Conservation (phyloP, 1,284 basidiomycete genomes). For the Ganoderma resinaceum region DNA sequence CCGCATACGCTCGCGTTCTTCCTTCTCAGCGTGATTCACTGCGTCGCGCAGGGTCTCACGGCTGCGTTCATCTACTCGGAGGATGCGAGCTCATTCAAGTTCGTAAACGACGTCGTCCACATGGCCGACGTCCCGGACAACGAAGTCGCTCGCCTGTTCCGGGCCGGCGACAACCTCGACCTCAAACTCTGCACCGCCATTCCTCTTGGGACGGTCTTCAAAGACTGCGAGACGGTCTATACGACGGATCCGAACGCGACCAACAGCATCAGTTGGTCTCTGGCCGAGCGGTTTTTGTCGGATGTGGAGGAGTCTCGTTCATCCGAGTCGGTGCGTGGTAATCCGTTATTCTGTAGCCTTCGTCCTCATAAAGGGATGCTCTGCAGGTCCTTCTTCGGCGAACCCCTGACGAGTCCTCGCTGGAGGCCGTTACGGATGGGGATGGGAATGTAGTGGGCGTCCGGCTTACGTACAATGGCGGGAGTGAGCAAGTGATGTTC, state of each 20-base stretch:
- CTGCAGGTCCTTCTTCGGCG: constrained; percentile 8
- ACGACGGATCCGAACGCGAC: constrained; percentile 14
- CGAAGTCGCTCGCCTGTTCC: constrained; percentile 50
- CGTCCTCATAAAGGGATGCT: no score
- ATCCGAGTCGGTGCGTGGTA: constrained; percentile 11
- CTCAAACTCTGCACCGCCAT: constrained; percentile 56
- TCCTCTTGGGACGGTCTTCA: constrained; percentile 40
- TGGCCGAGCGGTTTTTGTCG: constrained; percentile 17
- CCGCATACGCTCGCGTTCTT: constrained; percentile 55
- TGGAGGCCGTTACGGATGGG: constrained; percentile 13
- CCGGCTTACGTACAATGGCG: constrained; percentile 28
- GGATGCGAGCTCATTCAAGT: constrained; percentile 49
- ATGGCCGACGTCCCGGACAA: constrained; percentile 45
- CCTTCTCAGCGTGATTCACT: constrained; percentile 44
- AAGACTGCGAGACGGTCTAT: constrained; percentile 38
- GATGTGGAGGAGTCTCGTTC: constrained; percentile 3
- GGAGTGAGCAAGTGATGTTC: constrained; percentile 37
- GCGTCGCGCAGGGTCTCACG: constrained; percentile 47
- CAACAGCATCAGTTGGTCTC: constrained; percentile 10
- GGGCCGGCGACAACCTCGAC: constrained; percentile 40
- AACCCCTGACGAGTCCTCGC: constrained; percentile 7
- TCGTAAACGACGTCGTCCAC: constrained; percentile 48
- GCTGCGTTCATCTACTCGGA: constrained; percentile 56
- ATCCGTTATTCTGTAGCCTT: background rate
- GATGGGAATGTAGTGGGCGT: constrained; percentile 33